Base-by-base conservation (phyloP, 2,329 filamentous ascomycete genomes). In the Hypoxylon sp. region DNA sequence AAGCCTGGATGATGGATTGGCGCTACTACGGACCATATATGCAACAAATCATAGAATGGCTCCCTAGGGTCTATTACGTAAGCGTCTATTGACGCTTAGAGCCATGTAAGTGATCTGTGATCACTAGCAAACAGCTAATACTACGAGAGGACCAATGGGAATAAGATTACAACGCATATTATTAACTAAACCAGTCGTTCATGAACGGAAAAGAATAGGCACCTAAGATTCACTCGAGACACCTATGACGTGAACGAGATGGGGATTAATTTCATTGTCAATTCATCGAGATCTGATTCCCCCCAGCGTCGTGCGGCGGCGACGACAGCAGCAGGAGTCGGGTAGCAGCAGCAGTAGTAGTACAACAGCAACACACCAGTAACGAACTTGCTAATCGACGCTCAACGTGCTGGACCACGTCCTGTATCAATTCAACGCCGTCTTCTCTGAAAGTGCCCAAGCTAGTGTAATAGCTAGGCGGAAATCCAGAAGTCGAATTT, bases 271-370 rank as follows among this genome's bases (percentile, higher is more conserved):
- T 10, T 57, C 51, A 57, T 47, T 57, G 53, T 69, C 42, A 66
- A 66, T 63, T 66, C 59, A 66, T 69, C 51, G 58, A 50, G 35
- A 50, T 55, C 42, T 60, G 24, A 46, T 59, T 59, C 47, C 51
- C 39, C 35, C 44, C 47, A 55, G 53, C 24, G 48, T 42, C 37
- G 37, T 63, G 35, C 62, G 17, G 35, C 42, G 33, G 39, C 51
- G 42, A 52, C 51, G 33, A 44, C 33, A 59, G 51, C 59, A 63
- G n/a, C 29, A 48, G 24, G 24, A 44, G 29, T 13, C 14, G 19
- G 19, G 11, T 3, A 42, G 33, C 44, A n/a, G 22, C n/a, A 59
- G 51, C 59, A 63, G n/a, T 22, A 48, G 24, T 22, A 44, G 29
- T 13, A 19, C 29, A 31, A 14, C 10, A 42, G 33, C 44, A n/a